phyloP scores from a whole-genome alignment of 139 green algal genomes.

The Auxenochlorella pyrenoidosa region DNA sequence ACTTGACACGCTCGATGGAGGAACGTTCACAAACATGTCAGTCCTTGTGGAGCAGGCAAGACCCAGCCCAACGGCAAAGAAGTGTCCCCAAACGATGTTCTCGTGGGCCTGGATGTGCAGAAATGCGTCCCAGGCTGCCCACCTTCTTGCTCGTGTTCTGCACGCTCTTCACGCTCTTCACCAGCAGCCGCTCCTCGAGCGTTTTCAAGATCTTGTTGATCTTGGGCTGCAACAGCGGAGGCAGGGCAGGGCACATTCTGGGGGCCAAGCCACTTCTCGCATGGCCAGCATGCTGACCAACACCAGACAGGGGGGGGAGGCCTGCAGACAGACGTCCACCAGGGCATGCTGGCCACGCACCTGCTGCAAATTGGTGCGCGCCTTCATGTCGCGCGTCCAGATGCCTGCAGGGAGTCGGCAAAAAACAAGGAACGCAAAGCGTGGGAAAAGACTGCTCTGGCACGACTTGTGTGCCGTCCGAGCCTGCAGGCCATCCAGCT shows the following conservation, averaged over 20 bases:
- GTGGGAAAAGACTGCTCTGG: not conserved
- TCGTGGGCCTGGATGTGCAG: not conserved
- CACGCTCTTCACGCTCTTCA: slow-evolving; percentile 79
- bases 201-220: slow-evolving; percentile 94
- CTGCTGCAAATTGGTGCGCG: slow-evolving; percentile 88
- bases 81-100: too few relatives aligned
- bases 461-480: not conserved
- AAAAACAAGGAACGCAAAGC: too few relatives aligned
- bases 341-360: not conserved
- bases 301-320: not conserved
- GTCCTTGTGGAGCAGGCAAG: too few relatives aligned
- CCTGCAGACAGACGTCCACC: not conserved
- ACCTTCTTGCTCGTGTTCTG: slow-evolving; percentile 52
- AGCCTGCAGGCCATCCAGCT: not conserved
- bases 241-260: not conserved
- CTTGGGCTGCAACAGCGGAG: slow-evolving; percentile 48
- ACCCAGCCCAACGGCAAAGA: not conserved
- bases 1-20: too few relatives aligned
- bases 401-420: slow-evolving; percentile 66
- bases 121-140: not conserved
- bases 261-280: not conserved
- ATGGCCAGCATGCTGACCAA: too few relatives aligned
- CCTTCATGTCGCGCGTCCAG: slow-evolving; percentile 94
- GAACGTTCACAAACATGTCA: too few relatives aligned
- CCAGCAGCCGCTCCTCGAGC: slow-evolving; percentile 83